Evolutionary conservation across 106 monocot species (phyloP).

Genomic region (Triglochin maritima): DNA sequence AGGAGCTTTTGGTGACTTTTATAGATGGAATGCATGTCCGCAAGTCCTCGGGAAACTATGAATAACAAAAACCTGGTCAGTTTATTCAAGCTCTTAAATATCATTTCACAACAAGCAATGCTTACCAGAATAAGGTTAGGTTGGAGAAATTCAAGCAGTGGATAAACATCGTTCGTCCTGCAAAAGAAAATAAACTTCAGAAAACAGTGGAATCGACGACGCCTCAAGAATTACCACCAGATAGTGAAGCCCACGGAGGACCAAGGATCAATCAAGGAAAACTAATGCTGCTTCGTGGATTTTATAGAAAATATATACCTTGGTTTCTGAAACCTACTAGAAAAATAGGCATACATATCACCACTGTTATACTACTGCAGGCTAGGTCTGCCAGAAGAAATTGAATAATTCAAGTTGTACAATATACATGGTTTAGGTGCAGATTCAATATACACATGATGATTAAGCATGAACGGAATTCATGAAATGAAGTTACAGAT

Average conservation of each 20-base stretch:
- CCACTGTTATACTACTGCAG: too few relatives aligned
- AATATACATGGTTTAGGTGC: too few relatives aligned
- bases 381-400: too few relatives aligned
- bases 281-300: neutral
- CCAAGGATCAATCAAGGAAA: neutral
- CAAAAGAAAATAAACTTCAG: neutral
- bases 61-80: neutral
- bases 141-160: slow-evolving; percentile 5
- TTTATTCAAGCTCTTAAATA: neutral
- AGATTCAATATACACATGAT: too few relatives aligned
- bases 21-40: neutral
- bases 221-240: neutral
- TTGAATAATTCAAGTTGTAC: too few relatives aligned
- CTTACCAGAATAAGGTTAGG: slow-evolving; percentile 8
- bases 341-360: too few relatives aligned
- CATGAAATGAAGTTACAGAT: neutral
- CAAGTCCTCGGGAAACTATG: slow-evolving; percentile 3
- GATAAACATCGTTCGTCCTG: neutral
- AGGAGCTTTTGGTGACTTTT: neutral
- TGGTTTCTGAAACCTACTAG: too few relatives aligned
- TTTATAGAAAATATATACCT: neutral
- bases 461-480: neutral
- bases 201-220: neutral
- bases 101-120: neutral
- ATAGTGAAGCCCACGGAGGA: neutral